Percentiles rank a stretch among this genome's conserved stretches.
These are phyloP conservation scores for Ceratocystis colombiana DNA, from an alignment of 2,329 filamentous ascomycete genomes.

Conservation along the genomic window DNA sequence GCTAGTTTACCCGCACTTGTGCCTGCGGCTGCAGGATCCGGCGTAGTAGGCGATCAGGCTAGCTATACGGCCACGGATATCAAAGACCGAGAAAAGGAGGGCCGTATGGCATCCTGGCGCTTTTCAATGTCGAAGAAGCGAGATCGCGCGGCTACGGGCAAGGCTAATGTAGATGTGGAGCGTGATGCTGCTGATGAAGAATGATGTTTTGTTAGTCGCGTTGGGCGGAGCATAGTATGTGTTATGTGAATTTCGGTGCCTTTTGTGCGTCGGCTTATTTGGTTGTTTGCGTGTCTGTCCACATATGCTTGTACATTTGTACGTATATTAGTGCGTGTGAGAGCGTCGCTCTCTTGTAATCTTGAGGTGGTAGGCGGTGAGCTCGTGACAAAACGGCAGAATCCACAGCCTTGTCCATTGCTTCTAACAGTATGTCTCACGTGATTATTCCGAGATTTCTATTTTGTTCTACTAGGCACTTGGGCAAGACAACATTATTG, in stretches of 20 bases:
- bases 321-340: neutral
- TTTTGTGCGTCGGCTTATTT: neutral
- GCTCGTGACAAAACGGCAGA: too few species aligned
- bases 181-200: constrained; percentile 13
- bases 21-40: too few species aligned
- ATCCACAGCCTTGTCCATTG: too few species aligned
- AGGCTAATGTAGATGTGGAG: constrained; percentile 47
- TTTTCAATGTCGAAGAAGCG: constrained; percentile 53
- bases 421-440: too few species aligned
- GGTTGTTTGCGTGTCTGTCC: neutral
- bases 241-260: neutral
- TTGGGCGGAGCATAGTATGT: neutral
- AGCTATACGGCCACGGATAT: neutral
- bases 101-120: constrained; percentile 44
- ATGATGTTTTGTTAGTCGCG: neutral
- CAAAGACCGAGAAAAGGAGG: constrained; percentile 40
- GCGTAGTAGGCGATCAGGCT: neutral
- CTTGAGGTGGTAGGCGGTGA: too few species aligned
- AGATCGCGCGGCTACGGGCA: constrained; percentile 37
- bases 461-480: too few species aligned
- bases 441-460: too few species aligned
- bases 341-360: too few species aligned
- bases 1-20: neutral
- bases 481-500: too few species aligned
- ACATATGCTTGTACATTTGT: neutral